Evolutionary conservation across 1,284 basidiomycete genomes (phyloP), one percentile per base, ranked within the genome.

Genomic region (Naganishia liquefaciens): DNA sequence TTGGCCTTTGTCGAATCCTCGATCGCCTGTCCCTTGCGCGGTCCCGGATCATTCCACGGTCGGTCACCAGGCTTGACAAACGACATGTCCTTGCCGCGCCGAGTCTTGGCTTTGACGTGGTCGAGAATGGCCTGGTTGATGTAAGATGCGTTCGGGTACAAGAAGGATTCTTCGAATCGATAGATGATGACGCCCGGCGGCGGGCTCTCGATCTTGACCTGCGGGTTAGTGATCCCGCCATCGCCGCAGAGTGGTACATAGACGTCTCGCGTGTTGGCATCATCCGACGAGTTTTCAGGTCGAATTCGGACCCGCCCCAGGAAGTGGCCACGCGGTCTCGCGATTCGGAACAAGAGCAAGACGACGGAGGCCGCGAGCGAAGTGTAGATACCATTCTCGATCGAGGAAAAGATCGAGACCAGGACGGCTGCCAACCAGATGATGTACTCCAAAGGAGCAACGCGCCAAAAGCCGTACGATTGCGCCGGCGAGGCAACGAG

Each of bases 321-420:
- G 87, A 97, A 97, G 70, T 88, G 82, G 17, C 92, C 93, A 54
- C 91, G 88, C 39, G 95, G 93, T 71, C 87, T 87, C n/a, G 95
- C 94, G 67, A 99, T 80, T 68, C 93, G 89, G 73, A 95, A 80
- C 63, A 99, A 84, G 17, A 99, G 83, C n/a, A 98, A 85, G 1
- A 82, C 91, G 39, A 88, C 79, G 0, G 93, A 96, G 0, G 90
- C 84, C 40, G 82, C 81, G 69, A 98, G 88, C 9, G 93, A 92
- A 50, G 88, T 87, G 80, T 99, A 99, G 77, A 99, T 94, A 62
- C 95, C 96, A 64, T 91, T 85, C 80, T 99, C 95, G 73, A 97
- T 93, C 39, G 86, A 85, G 46, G 88, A 86, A 81, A 94, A 94
- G 51, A 95, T 78, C 11, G 92, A 94, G 74, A 91, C 87, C 37